These are phyloP conservation scores for Amoebophrya sp. DNA, from an alignment of 169 alveolate species.

Conservation along the genomic window DNA sequence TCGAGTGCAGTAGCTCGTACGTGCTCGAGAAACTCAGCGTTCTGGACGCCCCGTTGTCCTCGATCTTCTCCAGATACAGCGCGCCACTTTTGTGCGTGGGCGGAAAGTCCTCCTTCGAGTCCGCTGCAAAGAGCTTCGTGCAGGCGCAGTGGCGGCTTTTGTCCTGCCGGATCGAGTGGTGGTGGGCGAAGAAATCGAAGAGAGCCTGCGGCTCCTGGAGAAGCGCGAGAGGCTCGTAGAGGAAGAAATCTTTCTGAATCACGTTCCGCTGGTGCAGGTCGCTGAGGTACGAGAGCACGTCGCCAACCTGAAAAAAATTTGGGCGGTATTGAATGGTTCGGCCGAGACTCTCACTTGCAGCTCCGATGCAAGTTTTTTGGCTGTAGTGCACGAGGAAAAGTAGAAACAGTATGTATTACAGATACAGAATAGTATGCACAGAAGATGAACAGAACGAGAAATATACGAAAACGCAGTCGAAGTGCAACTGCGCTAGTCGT, in stretches of 20 bases:
- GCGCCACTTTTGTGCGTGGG: not conserved
- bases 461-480: too few species aligned
- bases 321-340: not conserved
- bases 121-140: not conserved
- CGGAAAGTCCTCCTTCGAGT: not conserved
- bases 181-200: not conserved
- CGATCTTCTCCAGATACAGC: not conserved
- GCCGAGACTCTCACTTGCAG: not conserved
- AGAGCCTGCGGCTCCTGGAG: not conserved
- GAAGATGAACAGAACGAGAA: too few species aligned
- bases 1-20: not conserved
- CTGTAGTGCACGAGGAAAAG: not conserved
- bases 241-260: not conserved
- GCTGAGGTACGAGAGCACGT: not conserved
- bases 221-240: not conserved
- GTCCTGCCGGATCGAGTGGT: not conserved
- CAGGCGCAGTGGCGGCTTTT: not conserved
- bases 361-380: not conserved
- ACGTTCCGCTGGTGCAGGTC: not conserved
- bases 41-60: not conserved
- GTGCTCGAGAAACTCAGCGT: not conserved
- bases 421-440: too few species aligned
- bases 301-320: not conserved
- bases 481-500: too few species aligned
- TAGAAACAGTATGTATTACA: too few species aligned